These are phyloP conservation scores for Fusarium tupiense DNA, from an alignment of 2,329 filamentous ascomycete species.

Conservation along the genomic window DNA sequence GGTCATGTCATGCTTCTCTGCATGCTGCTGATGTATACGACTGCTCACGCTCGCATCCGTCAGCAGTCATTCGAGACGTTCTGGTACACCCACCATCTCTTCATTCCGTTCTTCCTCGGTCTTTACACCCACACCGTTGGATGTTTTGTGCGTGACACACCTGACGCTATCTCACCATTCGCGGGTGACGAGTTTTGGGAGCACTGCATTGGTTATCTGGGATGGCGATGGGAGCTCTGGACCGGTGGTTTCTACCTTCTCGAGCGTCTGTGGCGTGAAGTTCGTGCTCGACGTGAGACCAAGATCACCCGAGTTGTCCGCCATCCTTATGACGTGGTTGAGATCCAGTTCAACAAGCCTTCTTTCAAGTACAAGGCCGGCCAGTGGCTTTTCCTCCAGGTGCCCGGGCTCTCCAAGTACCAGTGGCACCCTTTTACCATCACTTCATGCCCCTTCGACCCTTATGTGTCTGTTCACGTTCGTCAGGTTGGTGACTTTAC, in stretches of 20 bases:
- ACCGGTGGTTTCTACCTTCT: constrained; percentile 85
- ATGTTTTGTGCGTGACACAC: constrained; percentile 92
- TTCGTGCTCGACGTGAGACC: constrained; percentile 83
- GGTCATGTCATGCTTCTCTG: constrained; percentile 98
- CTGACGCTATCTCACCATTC: constrained; percentile 80
- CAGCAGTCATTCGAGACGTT: constrained; percentile 99
- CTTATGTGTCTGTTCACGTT: constrained; percentile 93
- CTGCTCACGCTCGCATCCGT: constrained; percentile 89
- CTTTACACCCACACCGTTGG: constrained; percentile 96
- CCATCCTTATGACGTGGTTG: constrained; percentile 96
- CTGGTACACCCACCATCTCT: constrained; percentile 99
- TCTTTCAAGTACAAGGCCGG: constrained; percentile 98
- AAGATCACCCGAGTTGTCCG: constrained; percentile 93
- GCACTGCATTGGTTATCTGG: constrained; percentile 94
- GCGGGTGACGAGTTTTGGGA: constrained; percentile 84
- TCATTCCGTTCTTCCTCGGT: constrained; percentile 91
- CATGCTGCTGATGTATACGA: constrained; percentile 99
- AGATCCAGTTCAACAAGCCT: constrained; percentile 96
- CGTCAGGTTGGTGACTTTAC: constrained; percentile 98
- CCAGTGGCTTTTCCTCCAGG: constrained; percentile 97
- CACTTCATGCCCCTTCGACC: constrained; percentile 95
- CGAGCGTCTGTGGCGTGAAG: constrained; percentile 91
- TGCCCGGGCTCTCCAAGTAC: constrained; percentile 85
- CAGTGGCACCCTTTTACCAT: constrained; percentile 99
- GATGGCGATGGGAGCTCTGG: constrained; percentile 96